phyloP scores from a whole-genome alignment of 257 asterid genomes.

The Solanum tacnaense region DNA sequence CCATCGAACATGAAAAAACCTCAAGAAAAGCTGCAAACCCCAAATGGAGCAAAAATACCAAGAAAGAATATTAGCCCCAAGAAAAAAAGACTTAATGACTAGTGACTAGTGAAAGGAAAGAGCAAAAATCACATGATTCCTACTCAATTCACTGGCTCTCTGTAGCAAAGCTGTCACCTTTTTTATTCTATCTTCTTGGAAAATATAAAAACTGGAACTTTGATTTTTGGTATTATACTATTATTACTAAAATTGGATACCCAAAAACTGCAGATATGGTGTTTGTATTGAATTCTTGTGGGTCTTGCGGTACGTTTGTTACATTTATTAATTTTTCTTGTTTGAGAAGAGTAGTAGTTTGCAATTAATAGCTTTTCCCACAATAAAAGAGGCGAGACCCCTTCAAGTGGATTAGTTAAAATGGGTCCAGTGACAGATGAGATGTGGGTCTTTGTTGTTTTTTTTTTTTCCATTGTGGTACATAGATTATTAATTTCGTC shows the following conservation, averaged over 20 bases:
- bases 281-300: background rate
- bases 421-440: background rate
- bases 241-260: background rate
- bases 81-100: background rate
- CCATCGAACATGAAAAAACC: slow-evolving; percentile 38
- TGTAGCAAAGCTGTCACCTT: slow-evolving; percentile 5
- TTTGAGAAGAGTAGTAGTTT: background rate
- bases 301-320: background rate
- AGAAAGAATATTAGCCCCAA: background rate
- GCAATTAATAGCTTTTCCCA: background rate
- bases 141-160: slow-evolving; percentile 13
- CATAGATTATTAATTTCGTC: no score
- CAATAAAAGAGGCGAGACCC: background rate
- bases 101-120: slow-evolving; percentile 7
- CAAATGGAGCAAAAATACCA: slow-evolving; percentile 3
- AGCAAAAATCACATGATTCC: slow-evolving; percentile 55
- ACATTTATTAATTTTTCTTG: background rate
- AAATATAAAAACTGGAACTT: background rate
- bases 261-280: background rate
- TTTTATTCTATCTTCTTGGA: background rate
- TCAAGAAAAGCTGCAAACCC: background rate
- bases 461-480: no score
- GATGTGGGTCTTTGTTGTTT: background rate
- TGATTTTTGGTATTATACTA: background rate
- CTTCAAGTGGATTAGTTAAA: background rate